Base-by-base conservation (phyloP, 2,329 filamentous ascomycete genomes). In the Scopulariopsis brevicaulis region DNA sequence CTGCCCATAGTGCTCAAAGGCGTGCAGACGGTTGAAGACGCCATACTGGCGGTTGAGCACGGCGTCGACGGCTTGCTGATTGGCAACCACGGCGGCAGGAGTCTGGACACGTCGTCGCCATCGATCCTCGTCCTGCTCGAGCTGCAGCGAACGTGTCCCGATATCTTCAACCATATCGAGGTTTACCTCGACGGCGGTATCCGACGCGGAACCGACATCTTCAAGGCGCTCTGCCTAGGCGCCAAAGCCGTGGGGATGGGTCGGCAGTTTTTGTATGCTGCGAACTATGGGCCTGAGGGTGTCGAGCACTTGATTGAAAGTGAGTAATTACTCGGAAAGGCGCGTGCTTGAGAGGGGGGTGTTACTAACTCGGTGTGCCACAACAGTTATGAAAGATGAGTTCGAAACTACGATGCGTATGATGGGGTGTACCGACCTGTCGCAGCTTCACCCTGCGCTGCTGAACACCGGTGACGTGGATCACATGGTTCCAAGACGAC, bases 1-100 rank as follows among this genome's bases (percentile, higher is more conserved):
- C 71, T 81, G 68, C 70, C 77, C 58, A 77, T 77, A 53, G 77
- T 73, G 72, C 60, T 74, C 50, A 77, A 77, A 60, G 75, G 75
- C 0, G 66, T 76, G 18, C 66, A 75, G 43, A 69, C 69, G 12
- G 69, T 71, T 3, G 71, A 74, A n/a, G 74, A 77, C 51, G 72
- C 70, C 0, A 61, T 68, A 14, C 57, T 70, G 5, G 74, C 74
- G 0, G 64, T 71, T 18, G 54, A 67, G 50, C 59, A 70, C 40
- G 70, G 70, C 1, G 72, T 70, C 2, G 68, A 73, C 25, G 74
- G 74, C 2, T 65, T 77, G 14, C 63, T 76, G 7, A 69, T 77
- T 24, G 72, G 72, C 4, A 78, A 78, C 55, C 75, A 77, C 58
- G 76, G 75, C 7, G 76, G 75, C 3, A 64, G 74, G 15, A 54